These are phyloP conservation scores for Tuber magnatum DNA, from an alignment of 495 filamentous ascomycete species.

Conservation along the genomic window DNA sequence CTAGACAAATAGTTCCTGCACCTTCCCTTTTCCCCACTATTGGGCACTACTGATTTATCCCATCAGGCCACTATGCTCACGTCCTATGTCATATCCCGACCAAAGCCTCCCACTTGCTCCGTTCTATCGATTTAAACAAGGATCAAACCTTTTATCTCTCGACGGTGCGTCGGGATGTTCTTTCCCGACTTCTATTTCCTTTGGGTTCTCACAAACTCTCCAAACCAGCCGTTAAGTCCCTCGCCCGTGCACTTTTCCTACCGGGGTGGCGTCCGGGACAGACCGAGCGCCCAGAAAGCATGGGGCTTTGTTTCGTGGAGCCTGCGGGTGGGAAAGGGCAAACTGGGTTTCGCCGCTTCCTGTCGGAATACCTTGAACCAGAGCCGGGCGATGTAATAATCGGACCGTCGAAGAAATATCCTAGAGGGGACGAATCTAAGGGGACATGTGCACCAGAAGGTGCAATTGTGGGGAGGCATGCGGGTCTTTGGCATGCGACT, in stretches of 20 bases:
- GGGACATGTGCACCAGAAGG: slow-evolving; percentile 17
- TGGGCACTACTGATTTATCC: slow-evolving; percentile 4
- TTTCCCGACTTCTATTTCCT: slow-evolving; percentile 34
- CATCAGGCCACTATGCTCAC: slow-evolving; percentile 27
- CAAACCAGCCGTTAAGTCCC: slow-evolving; percentile 33
- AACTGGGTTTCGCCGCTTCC: slow-evolving; percentile 35
- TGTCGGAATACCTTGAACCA: slow-evolving; percentile 36
- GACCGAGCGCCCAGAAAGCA: slow-evolving; percentile 33
- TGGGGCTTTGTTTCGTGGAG: slow-evolving; percentile 40
- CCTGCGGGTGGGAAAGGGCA: slow-evolving; percentile 26
- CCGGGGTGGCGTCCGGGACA: slow-evolving; percentile 37
- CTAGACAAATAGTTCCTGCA: slow-evolving; percentile 5
- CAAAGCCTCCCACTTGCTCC: slow-evolving; percentile 27
- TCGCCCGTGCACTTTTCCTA: slow-evolving; percentile 27
- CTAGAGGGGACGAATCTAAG: not conserved
- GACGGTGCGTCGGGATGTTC: slow-evolving; percentile 21
- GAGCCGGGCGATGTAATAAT: slow-evolving; percentile 32
- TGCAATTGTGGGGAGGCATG: slow-evolving; percentile 27
- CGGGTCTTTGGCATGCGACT: slow-evolving; percentile 39
- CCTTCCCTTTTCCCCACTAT: not conserved
- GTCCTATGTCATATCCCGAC: slow-evolving; percentile 25
- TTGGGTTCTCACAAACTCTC: slow-evolving; percentile 27
- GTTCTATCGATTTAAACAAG: slow-evolving; percentile 35
- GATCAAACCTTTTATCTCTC: slow-evolving; percentile 41
- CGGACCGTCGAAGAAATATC: slow-evolving; percentile 26